Conservation (phyloP, 1,284 basidiomycete species). For the Irpex sp. region DNA sequence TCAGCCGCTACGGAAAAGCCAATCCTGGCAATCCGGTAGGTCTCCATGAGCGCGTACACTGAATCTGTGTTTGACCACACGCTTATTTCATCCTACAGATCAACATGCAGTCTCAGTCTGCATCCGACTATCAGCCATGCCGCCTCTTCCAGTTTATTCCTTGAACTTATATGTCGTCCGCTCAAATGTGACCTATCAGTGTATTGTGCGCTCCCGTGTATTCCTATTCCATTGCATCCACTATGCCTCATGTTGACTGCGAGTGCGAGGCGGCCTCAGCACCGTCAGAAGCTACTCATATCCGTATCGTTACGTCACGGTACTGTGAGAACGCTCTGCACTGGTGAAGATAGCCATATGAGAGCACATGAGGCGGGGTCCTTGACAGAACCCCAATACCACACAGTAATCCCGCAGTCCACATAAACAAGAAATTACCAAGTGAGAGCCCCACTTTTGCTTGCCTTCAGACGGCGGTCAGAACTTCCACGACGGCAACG, state of each 20-base stretch:
- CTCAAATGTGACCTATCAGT: too few relatives aligned
- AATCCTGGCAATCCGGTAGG: slow-evolving; percentile 4
- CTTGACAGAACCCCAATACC: not conserved
- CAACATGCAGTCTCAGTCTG: too few relatives aligned
- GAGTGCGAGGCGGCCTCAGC: too few relatives aligned
- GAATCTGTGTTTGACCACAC: too few relatives aligned
- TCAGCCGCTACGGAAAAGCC: not conserved
- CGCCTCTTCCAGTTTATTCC: not conserved
- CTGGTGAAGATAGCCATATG: not conserved
- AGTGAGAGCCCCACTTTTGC: too few relatives aligned
- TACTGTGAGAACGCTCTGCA: not conserved
- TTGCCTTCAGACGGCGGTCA: too few relatives aligned
- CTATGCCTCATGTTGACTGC: too few relatives aligned
- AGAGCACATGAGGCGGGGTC: not conserved
- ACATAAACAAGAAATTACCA: too few relatives aligned
- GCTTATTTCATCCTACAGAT: too few relatives aligned
- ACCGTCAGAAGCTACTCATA: too few relatives aligned
- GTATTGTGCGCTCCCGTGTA: not conserved
- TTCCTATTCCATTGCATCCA: not conserved
- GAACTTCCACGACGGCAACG: not conserved
- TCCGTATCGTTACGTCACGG: too few relatives aligned
- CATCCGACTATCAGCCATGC: not conserved
- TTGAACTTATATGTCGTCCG: not conserved
- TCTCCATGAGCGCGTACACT: not conserved
- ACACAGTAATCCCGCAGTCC: too few relatives aligned